A percentile compares a stretch with the other conserved stretches of the same genome.
These are phyloP conservation scores for Boletellus emodensis DNA, from an alignment of 768 basidiomycete genomes.

Conservation along the genomic window DNA sequence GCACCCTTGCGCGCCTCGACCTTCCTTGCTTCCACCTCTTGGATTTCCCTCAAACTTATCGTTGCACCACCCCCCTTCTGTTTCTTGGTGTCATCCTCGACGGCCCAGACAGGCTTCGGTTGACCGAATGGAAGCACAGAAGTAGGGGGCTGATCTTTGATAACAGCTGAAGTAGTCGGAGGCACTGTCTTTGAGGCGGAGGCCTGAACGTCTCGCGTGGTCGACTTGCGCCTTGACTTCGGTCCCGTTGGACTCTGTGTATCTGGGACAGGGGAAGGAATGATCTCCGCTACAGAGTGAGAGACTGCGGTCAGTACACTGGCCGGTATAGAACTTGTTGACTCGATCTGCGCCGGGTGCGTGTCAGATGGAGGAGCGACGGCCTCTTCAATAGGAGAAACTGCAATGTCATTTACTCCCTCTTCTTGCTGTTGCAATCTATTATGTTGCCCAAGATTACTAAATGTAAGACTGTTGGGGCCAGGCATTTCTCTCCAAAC, in stretches of 20 bases:
- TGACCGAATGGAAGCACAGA: slow-evolving; percentile 21
- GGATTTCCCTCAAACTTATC: slow-evolving; percentile 87
- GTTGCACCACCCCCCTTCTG: slow-evolving; percentile 40
- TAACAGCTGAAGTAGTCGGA: slow-evolving; percentile 2
- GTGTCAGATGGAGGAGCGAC: slow-evolving; percentile 12
- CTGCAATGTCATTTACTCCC: slow-evolving; percentile 11
- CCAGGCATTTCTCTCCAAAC: slow-evolving; percentile 43
- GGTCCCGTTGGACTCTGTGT: slow-evolving; percentile 22
- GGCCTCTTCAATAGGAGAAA: slow-evolving; percentile 17
- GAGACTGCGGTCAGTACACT: background rate
- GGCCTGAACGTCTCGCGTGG: slow-evolving; percentile 23
- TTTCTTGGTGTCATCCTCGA: slow-evolving; percentile 66
- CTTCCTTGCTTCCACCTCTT: slow-evolving; percentile 86
- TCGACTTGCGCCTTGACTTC: slow-evolving; percentile 27
- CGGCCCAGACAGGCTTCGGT: slow-evolving; percentile 59
- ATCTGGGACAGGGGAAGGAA: slow-evolving; percentile 10
- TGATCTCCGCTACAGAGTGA: slow-evolving; percentile 7
- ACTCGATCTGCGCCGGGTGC: slow-evolving; percentile 14
- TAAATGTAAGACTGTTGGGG: slow-evolving; percentile 51
- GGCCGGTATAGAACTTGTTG: slow-evolving; percentile 6
- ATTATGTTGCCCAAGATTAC: slow-evolving; percentile 58
- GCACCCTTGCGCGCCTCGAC: slow-evolving; percentile 71
- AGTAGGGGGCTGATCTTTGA: slow-evolving; percentile 25
- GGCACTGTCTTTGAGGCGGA: slow-evolving; percentile 17
- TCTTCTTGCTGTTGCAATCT: slow-evolving; percentile 44